Evolutionary conservation across 495 filamentous ascomycete genomes (phyloP).

Genomic region (Mytilinidion resinicola): DNA sequence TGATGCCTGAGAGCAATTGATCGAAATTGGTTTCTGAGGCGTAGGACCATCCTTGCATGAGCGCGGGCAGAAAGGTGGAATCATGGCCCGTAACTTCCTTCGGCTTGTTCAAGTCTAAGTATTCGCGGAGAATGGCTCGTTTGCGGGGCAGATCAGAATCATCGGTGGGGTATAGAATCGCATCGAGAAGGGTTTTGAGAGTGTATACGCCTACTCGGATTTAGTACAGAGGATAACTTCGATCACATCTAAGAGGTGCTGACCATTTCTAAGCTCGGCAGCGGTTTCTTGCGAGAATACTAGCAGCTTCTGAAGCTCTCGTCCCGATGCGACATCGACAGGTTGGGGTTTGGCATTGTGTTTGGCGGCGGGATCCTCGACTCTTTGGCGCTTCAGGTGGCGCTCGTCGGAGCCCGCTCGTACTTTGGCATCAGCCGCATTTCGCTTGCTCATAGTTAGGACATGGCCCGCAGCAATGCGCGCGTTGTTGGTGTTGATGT

Average conservation of each 20-base stretch:
- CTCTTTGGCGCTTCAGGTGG: conserved; percentile 22
- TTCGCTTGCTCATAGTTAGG: conserved; percentile 23
- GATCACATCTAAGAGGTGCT: neutral
- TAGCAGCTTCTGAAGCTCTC: conserved; percentile 22
- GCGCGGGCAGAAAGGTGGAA: conserved; percentile 57
- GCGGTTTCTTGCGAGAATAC: conserved; percentile 22
- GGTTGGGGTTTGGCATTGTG: neutral
- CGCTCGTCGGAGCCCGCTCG: neutral
- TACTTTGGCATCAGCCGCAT: conserved; percentile 12
- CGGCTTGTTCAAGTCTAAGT: conserved; percentile 61
- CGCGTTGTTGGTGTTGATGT: neutral
- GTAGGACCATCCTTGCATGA: conserved; percentile 75
- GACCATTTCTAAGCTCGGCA: conserved; percentile 16
- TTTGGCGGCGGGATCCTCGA: conserved; percentile 3
- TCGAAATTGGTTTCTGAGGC: conserved; percentile 68
- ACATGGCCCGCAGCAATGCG: neutral
- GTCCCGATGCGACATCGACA: conserved; percentile 16
- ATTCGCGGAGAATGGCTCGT: conserved; percentile 58
- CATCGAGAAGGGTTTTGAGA: conserved; percentile 70
- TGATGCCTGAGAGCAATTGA: conserved; percentile 63
- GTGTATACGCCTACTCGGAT: conserved; percentile 56
- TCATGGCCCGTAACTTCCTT: conserved; percentile 48
- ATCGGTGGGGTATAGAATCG: conserved; percentile 45
- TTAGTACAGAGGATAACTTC: conserved; percentile 1
- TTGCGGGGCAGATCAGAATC: conserved; percentile 26